Conservation (phyloP, 345 rosid species). For the sweet orange (Citrus sinensis) region DNA sequence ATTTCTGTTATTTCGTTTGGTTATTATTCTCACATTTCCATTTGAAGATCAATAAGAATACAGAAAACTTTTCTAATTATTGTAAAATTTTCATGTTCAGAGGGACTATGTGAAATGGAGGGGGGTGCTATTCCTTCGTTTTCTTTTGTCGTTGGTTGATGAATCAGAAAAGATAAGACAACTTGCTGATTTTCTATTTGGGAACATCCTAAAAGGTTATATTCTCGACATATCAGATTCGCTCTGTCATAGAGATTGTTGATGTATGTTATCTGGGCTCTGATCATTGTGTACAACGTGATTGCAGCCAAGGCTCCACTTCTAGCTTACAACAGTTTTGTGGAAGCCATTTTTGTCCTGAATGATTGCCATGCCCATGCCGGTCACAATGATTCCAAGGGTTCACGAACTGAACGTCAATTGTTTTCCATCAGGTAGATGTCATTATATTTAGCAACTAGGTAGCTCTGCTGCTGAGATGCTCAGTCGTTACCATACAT, state of each 20-base stretch:
- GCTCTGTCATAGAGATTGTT: not conserved
- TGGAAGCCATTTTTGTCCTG: constrained; percentile 86
- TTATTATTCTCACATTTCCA: not conserved
- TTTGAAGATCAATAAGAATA: not conserved
- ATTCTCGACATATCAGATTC: constrained; percentile 5
- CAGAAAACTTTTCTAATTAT: not conserved
- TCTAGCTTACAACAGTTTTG: constrained; percentile 93
- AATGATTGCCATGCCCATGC: constrained; percentile 70
- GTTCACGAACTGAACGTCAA: constrained; percentile 45
- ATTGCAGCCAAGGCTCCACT: constrained; percentile 86
- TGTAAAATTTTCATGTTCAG: constrained; percentile 32
- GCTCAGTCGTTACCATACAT: constrained; percentile 13
- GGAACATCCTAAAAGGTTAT: constrained; percentile 81
- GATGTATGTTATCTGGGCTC: constrained; percentile 6
- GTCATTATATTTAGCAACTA: not conserved
- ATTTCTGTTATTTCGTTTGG: constrained; percentile 1
- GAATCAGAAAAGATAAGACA: constrained; percentile 88
- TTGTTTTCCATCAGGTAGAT: constrained; percentile 68
- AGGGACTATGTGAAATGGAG: constrained; percentile 99
- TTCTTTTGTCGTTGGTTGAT: constrained; percentile 85
- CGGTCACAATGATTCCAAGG: constrained; percentile 55
- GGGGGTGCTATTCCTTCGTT: constrained; percentile 80
- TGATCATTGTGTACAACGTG: constrained; percentile 14
- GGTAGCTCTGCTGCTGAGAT: constrained; percentile 1
- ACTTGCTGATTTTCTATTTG: constrained; percentile 86